Evolutionary conservation across 345 rosid species (phyloP).

Genomic region (Salix viminalis): DNA sequence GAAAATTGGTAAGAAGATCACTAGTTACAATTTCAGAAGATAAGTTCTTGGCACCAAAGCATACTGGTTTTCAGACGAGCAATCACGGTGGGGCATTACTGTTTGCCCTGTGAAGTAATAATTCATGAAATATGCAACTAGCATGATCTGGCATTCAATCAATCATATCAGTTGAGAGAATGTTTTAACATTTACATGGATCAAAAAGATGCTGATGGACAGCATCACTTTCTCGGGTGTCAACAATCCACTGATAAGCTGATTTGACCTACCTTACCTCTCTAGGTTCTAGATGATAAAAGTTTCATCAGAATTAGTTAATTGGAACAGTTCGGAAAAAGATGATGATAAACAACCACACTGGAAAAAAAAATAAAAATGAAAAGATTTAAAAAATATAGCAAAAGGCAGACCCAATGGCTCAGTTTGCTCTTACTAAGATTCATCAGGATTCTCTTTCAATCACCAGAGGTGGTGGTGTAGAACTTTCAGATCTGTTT

Average conservation of each 20-base stretch:
- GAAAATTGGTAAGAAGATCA: not conserved
- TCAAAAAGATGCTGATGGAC: not conserved
- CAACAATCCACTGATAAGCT: not conserved
- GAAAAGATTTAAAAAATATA: constrained; percentile 8
- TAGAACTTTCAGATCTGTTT: constrained; percentile 50
- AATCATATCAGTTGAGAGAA: not conserved
- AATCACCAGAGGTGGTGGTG: constrained; percentile 30
- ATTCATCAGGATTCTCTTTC: constrained; percentile 21
- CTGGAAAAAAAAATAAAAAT: not conserved
- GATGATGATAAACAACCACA: constrained; percentile 1
- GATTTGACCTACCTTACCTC: not conserved
- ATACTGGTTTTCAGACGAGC: not conserved
- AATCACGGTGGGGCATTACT: not conserved
- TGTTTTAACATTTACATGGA: not conserved
- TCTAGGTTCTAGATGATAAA: not conserved
- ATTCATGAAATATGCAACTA: not conserved
- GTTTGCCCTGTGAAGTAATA: not conserved
- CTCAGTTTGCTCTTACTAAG: constrained; percentile 8
- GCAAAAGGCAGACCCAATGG: not conserved
- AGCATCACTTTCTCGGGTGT: not conserved
- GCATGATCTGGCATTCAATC: not conserved
- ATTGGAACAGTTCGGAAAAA: not conserved
- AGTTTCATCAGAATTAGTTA: constrained; percentile 12
- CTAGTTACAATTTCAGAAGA: not conserved
- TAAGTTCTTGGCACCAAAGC: not conserved